Evolutionary conservation across 805 yeast species (phyloP).

Genomic region (Yamadazyma philogaea): DNA sequence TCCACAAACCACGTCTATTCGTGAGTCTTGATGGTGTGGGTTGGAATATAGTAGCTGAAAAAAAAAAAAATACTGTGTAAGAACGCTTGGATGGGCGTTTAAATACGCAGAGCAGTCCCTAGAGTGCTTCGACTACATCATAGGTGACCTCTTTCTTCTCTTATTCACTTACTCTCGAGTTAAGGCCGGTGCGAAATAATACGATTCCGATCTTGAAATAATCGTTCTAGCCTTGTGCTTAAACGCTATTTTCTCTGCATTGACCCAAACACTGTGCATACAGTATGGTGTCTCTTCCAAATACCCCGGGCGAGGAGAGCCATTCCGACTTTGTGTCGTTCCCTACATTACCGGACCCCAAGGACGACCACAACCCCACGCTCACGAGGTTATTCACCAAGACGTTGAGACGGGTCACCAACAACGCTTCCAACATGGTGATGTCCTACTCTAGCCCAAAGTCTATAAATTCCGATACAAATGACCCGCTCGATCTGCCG

Average conservation of each 20-base stretch:
- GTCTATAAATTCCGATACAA: slow-evolving; percentile 9
- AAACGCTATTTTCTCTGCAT: background rate
- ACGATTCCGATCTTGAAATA: background rate
- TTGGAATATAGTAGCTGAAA: too few species aligned
- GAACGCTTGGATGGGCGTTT: too few species aligned
- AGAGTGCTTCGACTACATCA: too few species aligned
- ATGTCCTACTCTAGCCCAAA: slow-evolving; percentile 15
- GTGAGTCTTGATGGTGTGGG: too few species aligned
- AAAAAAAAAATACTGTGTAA: too few species aligned
- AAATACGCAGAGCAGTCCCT: too few species aligned
- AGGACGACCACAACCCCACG: slow-evolving; percentile 30
- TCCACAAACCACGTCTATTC: too few species aligned
- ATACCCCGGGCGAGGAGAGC: background rate
- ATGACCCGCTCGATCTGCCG: slow-evolving; percentile 5
- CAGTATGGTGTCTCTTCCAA: background rate
- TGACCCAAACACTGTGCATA: background rate
- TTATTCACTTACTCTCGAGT: background rate
- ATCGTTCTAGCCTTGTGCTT: background rate
- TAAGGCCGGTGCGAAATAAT: background rate
- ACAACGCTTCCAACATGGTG: slow-evolving; percentile 39
- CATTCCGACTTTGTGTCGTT: slow-evolving; percentile 35
- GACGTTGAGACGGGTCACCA: slow-evolving; percentile 41
- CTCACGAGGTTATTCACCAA: slow-evolving; percentile 33
- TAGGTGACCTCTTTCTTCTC: background rate
- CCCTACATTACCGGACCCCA: slow-evolving; percentile 44